phyloP scores from a whole-genome alignment of 768 basidiomycete species.

The Lentinula raphanica region DNA sequence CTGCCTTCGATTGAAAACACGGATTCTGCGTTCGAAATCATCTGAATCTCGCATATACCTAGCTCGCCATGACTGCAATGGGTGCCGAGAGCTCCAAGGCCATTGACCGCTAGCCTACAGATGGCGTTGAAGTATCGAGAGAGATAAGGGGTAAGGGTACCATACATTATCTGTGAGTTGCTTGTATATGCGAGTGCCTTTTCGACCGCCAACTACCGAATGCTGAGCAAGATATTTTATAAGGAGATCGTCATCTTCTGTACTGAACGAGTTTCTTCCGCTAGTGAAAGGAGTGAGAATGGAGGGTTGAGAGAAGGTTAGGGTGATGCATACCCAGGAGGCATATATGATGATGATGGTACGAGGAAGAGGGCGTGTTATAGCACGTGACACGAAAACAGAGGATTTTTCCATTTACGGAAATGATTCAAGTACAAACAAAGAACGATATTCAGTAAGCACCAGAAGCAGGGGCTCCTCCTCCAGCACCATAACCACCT shows the following conservation, averaged over 20 bases:
- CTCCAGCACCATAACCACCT: too few relatives aligned
- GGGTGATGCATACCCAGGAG: neutral
- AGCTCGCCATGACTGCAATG: conserved; percentile 2
- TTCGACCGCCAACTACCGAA: neutral
- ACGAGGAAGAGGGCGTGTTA: too few relatives aligned
- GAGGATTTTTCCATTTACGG: too few relatives aligned
- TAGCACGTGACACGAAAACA: too few relatives aligned
- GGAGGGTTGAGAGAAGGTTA: too few relatives aligned
- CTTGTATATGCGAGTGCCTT: neutral
- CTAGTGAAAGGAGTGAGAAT: too few relatives aligned
- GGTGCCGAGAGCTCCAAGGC: neutral
- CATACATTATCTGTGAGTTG: neutral
- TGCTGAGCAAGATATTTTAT: neutral
- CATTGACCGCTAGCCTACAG: neutral
- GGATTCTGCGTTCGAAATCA: neutral
- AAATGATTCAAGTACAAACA: too few relatives aligned
- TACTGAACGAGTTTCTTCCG: neutral
- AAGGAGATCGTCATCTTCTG: neutral
- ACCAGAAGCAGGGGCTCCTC: too few relatives aligned
- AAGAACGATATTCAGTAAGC: too few relatives aligned
- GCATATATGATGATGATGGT: too few relatives aligned
- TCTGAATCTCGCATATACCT: neutral
- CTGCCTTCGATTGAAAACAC: neutral
- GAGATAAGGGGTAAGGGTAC: neutral
- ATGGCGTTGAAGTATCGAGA: neutral